Conservation (phyloP, 1,284 basidiomycete species). For the Ustilago esculenta region DNA sequence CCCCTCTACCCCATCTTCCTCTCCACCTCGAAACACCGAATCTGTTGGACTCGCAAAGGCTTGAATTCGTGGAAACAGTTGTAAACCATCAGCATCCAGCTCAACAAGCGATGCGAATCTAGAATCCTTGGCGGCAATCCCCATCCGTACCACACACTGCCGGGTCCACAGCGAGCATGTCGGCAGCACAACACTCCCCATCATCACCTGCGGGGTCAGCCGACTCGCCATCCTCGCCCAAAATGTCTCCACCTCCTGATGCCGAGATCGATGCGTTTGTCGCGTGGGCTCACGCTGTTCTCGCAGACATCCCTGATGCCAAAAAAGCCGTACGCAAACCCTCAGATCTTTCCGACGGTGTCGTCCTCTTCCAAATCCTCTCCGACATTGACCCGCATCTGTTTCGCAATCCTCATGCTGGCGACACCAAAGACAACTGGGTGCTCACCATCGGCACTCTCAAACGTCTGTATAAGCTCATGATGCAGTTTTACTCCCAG, state of each 20-base stretch:
- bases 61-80: no score
- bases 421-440: slow-evolving; percentile 78
- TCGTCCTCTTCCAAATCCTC: slow-evolving; percentile 55
- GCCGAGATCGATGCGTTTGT: slow-evolving; percentile 47
- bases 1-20: no score
- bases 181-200: slow-evolving; percentile 6
- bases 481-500: slow-evolving; percentile 76
- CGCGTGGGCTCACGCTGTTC: slow-evolving; percentile 48
- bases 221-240: slow-evolving; percentile 6
- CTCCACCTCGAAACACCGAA: no score
- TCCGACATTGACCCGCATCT: slow-evolving; percentile 75
- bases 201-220: not conserved
- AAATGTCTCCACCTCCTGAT: slow-evolving; percentile 5
- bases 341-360: slow-evolving; percentile 54
- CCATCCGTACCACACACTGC: no score
- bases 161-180: slow-evolving; percentile 11
- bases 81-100: no score
- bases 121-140: no score
- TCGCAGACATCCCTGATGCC: slow-evolving; percentile 17
- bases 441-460: slow-evolving; percentile 83
- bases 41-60: no score
- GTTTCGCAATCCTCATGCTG: slow-evolving; percentile 70
- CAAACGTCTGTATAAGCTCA: slow-evolving; percentile 83
- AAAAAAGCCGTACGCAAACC: slow-evolving; percentile 12
- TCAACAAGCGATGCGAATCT: no score